These are phyloP conservation scores for Calycina herbarum DNA, from an alignment of 2,329 filamentous ascomycete genomes.

Conservation along the genomic window DNA sequence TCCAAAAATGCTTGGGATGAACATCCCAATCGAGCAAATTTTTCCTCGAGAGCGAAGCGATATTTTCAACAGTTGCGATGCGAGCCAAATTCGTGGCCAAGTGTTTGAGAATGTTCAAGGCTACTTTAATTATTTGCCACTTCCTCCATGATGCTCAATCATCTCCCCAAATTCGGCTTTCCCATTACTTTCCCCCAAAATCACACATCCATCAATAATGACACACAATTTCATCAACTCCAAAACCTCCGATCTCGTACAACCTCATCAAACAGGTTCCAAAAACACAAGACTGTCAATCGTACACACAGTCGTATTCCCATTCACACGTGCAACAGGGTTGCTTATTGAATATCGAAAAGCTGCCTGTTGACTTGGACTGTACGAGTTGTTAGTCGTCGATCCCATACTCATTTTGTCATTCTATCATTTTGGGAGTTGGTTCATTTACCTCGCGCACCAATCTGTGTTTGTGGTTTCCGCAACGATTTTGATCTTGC, in stretches of 20 bases:
- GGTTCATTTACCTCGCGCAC: constrained; percentile 6
- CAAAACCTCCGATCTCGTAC: neutral
- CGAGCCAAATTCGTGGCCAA: too few relatives aligned
- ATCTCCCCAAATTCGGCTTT: neutral
- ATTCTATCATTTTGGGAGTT: neutral
- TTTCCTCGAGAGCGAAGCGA: too few relatives aligned
- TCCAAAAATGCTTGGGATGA: neutral
- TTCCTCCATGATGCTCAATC: neutral
- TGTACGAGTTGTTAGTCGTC: neutral
- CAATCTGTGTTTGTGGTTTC: constrained; percentile 6
- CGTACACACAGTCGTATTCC: constrained; percentile 1
- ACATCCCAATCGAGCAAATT: too few relatives aligned
- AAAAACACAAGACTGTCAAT: constrained; percentile 5
- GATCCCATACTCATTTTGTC: too few relatives aligned
- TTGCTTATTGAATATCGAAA: neutral
- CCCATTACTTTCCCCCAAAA: neutral
- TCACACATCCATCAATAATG: neutral
- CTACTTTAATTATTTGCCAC: neutral
- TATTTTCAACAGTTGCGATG: too few relatives aligned
- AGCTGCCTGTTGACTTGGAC: constrained; percentile 1
- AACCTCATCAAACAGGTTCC: neutral
- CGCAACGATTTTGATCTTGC: constrained; percentile 11
- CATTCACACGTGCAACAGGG: neutral
- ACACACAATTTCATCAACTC: neutral
- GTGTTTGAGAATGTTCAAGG: neutral